Evolutionary conservation across 2,329 filamentous ascomycete species (phyloP), one percentile per base, ranked within the genome.

Genomic region (Colletotrichum sp.): DNA sequence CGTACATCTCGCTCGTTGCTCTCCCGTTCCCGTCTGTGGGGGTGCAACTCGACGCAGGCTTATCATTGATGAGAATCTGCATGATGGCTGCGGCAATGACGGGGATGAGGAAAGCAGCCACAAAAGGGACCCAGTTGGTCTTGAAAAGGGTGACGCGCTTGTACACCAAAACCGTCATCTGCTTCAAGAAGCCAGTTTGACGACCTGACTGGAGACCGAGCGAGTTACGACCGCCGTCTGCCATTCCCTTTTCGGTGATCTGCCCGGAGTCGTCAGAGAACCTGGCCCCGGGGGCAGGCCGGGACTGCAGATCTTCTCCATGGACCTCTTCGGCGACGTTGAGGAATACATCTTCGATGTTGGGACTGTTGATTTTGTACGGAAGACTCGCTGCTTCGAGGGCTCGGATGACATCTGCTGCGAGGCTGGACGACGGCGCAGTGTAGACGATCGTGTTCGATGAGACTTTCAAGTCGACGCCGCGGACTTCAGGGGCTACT

Each of bases 281-380:
- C 36, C 67, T 28, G 30, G 63, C 21, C 21, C 77, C 73, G 0
- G 21, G 24, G 2, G 34, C 24, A 2, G 39, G 57, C 3, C 28
- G 16, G 1, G 70, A 59, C 15, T 52, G 44, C 1, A 59, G 8
- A 7, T 30, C n/a, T 81, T 79, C 64, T 83, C 84, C 78, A 93
- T 91, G 6, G 74, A 95, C 90, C 83, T 98, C 96, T 80, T 96
- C 95, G 0, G 96, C 95, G 49, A 98, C 89, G 78, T 95, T 93
- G 30, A 98, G 86, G 83, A 98, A 98, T 0, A 98, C 96, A 79
- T 98, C 96, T 82, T 98, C 96, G 49, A 98, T 96, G 0, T 95
- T 98, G 1, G 96, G 96, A 0, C 95, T 95, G 18, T 94, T 94
- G 79, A 98, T 94, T 71, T 96, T 93, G 83, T 98, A 98, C 72